Base-by-base conservation (phyloP, 2,329 filamentous ascomycete species). In the Zasmidium citrigriseum region DNA sequence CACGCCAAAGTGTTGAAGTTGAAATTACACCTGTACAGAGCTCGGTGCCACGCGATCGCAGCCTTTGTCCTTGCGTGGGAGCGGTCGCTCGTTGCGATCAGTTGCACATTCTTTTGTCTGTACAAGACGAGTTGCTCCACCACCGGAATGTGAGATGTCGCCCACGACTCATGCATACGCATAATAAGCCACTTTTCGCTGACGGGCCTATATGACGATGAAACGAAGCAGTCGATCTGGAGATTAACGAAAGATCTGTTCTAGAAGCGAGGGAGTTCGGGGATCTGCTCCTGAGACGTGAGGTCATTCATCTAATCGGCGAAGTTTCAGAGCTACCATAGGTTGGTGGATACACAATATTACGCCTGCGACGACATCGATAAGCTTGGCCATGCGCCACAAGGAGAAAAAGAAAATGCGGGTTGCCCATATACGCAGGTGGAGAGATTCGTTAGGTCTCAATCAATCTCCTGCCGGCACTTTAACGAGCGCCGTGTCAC, bases 31-130 rank as follows among this genome's bases (percentile, higher is more conserved):
- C 34, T 9, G 34, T 41, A n/a, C 34, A 16, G 34, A 41, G 12
- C 5, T 41, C n/a, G 34, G 34, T n/a, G 34, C 34, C 34, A 41
- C 34, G 34, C 34, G 34, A 41, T 41, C 34, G 5, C 34, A 41
- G 14, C 34, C 34, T 41, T 41, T 29, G 52, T 47, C 52, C 52
- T 54, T 45, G 38, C 52, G 1, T 46, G 23, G 7, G 34, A 11
- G 14, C 2, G 46, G 52, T 54, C 34, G 24, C 52, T 44, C 52
- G 16, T 54, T 29, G 52, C 41, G 38, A 54, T 54, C 27, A 46
- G 38, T 23, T 54, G 52, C 41, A 46, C 52, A 54, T 54, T 54
- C 52, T 54, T 54, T 23, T 18, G 9, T 16, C n/a, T n/a, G n/a
- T n/a, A n/a, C n/a, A n/a, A n/a, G n/a, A n/a, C n/a, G n/a, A n/a